These are phyloP conservation scores for Salix caprea DNA, from an alignment of 345 rosid species.

Conservation along the genomic window DNA sequence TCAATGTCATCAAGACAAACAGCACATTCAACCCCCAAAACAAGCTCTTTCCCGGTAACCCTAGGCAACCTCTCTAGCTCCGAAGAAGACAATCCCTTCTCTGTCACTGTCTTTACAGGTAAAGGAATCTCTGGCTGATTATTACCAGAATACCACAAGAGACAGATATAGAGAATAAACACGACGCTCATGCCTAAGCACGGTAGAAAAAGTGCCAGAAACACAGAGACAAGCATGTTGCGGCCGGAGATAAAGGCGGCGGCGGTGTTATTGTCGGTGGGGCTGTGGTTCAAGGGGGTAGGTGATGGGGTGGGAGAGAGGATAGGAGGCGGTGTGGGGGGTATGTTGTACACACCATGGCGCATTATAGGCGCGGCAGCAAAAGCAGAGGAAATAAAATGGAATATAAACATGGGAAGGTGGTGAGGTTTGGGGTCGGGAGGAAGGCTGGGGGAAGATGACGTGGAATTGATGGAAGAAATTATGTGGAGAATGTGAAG, in stretches of 20 bases:
- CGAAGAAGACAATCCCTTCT: constrained; percentile 46
- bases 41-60: constrained; percentile 60
- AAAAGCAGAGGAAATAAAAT: not conserved
- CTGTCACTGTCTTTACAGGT: constrained; percentile 28
- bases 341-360: constrained; percentile 25
- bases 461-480: not conserved
- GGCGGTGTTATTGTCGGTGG: not conserved
- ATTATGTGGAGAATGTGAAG: not conserved
- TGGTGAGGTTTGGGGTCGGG: not conserved
- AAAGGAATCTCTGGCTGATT: constrained; percentile 1
- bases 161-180: constrained; percentile 52
- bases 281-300: not conserved
- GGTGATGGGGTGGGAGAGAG: constrained; percentile 23
- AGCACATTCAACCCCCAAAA: constrained; percentile 64
- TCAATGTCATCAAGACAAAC: constrained; percentile 78
- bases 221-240: constrained; percentile 46
- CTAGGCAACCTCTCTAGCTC: constrained; percentile 66
- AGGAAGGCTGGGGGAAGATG: not conserved
- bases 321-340: constrained; percentile 1
- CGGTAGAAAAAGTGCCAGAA: constrained; percentile 66
- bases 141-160: constrained; percentile 45
- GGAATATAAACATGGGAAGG: not conserved
- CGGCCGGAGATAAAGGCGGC: not conserved
- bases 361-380: constrained; percentile 5
- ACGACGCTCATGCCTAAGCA: constrained; percentile 60